Base-by-base conservation (phyloP, 2,329 filamentous ascomycete species). In the Graphilbum sp. region DNA sequence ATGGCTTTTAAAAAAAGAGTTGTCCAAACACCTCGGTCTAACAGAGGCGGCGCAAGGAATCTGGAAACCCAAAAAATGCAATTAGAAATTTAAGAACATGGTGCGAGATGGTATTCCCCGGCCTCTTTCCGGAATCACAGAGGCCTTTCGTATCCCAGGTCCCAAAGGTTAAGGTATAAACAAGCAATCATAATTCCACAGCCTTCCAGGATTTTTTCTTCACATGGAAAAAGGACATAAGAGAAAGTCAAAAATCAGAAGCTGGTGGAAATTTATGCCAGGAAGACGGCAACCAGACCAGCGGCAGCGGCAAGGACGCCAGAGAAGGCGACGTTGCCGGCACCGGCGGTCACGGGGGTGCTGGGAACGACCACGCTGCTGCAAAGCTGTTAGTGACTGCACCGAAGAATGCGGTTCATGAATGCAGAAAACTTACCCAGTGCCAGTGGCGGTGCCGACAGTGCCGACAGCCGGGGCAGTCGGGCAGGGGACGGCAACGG, bases 251-350 rank as follows among this genome's bases (percentile, higher is more conserved):
- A 21, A 35, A 25, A 24, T 27, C 20, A 36, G n/a, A 33, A 34
- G 34, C 39, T 34, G 32, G 40, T 40, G 32, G 17, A 25, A 18
- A 25, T 46, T 67, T 74, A 74, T 55, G 63, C 64, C 51, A 75
- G 56, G 59, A 66, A 50, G 52, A 69, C 56, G 52, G 67, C 69
- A 44, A 59, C 63, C 40, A 68, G 53, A 59, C 67, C 69, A 56
- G 64, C 69, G 35, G 58, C 62, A 47, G 63, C 69, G 54, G 69
- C 70, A 52, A 72, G 56, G 51, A 64, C 44, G 52, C 62, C 62
- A 44, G 69, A 72, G 61, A 63, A 66, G 45, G 61, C 60, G 49
- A 73, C 53, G 51, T 63, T 60, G 49, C 61, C 59, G 46, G 69
- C 70, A 53, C 65, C 70, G 46, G 62, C 67, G 37, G 62, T 67